Evolutionary conservation across 1,284 basidiomycete genomes (phyloP).

Genomic region (Cryptococcus sp.): DNA sequence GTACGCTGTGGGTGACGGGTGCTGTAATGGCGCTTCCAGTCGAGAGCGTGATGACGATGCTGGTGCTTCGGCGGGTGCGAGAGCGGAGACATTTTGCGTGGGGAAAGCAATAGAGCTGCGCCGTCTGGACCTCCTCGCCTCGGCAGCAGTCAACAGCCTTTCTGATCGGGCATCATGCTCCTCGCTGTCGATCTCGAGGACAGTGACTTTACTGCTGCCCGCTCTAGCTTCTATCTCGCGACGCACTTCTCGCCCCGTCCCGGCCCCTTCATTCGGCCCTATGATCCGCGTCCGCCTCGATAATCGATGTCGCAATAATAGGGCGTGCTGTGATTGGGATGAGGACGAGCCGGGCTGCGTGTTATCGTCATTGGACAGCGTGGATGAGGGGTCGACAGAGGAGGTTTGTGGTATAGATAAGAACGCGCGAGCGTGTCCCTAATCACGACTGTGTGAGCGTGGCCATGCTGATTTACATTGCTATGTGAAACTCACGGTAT

Average conservation of each 20-base stretch:
- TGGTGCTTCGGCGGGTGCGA: conserved; percentile 6
- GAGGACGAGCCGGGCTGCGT: conserved; percentile 9
- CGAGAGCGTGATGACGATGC: conserved; percentile 8
- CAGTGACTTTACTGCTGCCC: conserved; percentile 25
- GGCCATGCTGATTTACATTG: background rate
- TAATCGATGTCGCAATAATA: conserved; percentile 24
- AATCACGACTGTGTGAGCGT: background rate
- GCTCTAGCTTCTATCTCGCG: conserved; percentile 24
- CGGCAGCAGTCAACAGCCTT: background rate
- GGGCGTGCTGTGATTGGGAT: conserved; percentile 5
- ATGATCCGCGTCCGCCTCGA: conserved; percentile 19
- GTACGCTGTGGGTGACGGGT: conserved; percentile 11
- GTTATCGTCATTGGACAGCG: conserved; percentile 29
- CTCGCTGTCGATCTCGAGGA: conserved; percentile 30
- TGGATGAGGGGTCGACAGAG: conserved; percentile 30
- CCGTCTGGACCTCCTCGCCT: conserved; percentile 7
- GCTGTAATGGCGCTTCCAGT: conserved; percentile 6
- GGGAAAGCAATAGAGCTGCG: conserved; percentile 28
- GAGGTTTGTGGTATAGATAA: conserved; percentile 39
- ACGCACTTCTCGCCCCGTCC: conserved; percentile 8
- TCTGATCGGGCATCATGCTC: conserved; percentile 9
- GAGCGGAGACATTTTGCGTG: conserved; percentile 1
- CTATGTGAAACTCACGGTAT: conserved; percentile 38
- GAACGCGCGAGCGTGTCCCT: conserved; percentile 50
- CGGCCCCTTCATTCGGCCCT: conserved; percentile 3